A percentile compares a stretch with the other conserved stretches of the same genome.
phyloP scores from a whole-genome alignment of 257 asterid genomes.

The Solanum raphanifolium region DNA sequence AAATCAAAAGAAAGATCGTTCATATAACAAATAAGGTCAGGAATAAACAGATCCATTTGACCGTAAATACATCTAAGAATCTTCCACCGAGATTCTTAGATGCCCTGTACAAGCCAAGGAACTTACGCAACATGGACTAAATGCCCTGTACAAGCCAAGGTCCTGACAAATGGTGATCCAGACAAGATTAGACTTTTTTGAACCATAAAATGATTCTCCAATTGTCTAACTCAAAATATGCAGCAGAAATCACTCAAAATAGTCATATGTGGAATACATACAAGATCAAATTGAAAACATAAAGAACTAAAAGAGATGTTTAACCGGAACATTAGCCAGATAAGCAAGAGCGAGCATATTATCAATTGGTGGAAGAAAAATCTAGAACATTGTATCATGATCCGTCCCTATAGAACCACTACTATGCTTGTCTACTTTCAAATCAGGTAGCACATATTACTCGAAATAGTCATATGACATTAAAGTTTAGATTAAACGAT shows the following conservation, averaged over 20 bases:
- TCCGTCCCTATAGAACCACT: background rate
- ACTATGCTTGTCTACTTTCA: background rate
- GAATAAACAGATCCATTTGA: background rate
- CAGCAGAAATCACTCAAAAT: background rate
- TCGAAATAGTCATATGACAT: background rate
- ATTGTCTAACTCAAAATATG: background rate
- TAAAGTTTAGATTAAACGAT: background rate
- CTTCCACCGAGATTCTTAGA: background rate
- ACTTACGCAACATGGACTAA: background rate
- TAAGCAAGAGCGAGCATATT: background rate
- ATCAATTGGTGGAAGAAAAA: background rate
- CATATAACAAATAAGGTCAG: background rate
- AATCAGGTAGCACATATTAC: background rate
- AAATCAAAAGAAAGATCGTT: background rate
- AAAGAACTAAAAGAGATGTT: background rate
- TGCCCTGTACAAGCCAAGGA: background rate
- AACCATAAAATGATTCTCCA: background rate
- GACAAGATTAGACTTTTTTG: background rate
- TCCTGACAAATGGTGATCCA: background rate
- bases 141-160: background rate
- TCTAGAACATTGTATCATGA: background rate
- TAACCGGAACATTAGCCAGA: background rate
- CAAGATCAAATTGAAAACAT: too few species aligned
- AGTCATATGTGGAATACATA: background rate
- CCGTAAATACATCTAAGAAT: background rate